Conservation (phyloP, 1,284 basidiomycete species). For the Ustilago trichophora region DNA sequence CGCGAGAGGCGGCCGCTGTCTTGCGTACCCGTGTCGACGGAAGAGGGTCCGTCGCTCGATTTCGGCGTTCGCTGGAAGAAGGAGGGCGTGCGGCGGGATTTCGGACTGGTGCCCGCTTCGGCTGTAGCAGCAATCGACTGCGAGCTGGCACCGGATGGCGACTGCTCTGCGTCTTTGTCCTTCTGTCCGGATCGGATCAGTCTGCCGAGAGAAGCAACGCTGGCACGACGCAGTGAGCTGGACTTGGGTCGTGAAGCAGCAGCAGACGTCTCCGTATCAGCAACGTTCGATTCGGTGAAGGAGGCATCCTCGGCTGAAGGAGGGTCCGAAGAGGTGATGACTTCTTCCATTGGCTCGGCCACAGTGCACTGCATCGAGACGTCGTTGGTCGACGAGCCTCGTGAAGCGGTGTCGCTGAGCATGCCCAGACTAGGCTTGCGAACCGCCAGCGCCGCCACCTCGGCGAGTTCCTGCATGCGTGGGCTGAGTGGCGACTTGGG, state of each 20-base stretch:
- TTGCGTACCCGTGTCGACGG: constrained; percentile 12
- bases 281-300: not conserved
- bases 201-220: constrained; percentile 29
- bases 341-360: constrained; percentile 28
- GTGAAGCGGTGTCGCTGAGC: constrained; percentile 21
- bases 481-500: constrained; percentile 45
- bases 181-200: constrained; percentile 27
- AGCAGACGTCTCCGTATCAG: not conserved
- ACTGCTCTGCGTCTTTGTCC: constrained; percentile 24
- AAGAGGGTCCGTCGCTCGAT: constrained; percentile 36
- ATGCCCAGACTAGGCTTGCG: constrained; percentile 19
- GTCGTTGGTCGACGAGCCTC: constrained; percentile 27
- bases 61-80: constrained; percentile 47
- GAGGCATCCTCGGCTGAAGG: not conserved
- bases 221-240: constrained; percentile 26
- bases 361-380: constrained; percentile 18
- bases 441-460: constrained; percentile 36
- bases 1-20: constrained; percentile 52
- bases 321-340: constrained; percentile 14
- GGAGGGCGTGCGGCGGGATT: constrained; percentile 43
- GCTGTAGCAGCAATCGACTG: constrained; percentile 8
- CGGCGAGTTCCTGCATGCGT: constrained; percentile 37
- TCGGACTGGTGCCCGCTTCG: constrained; percentile 41
- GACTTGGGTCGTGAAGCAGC: constrained; percentile 15
- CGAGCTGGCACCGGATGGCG: constrained; percentile 10